Conservation (phyloP, 495 filamentous ascomycete species). For the Cercophora scortea region DNA sequence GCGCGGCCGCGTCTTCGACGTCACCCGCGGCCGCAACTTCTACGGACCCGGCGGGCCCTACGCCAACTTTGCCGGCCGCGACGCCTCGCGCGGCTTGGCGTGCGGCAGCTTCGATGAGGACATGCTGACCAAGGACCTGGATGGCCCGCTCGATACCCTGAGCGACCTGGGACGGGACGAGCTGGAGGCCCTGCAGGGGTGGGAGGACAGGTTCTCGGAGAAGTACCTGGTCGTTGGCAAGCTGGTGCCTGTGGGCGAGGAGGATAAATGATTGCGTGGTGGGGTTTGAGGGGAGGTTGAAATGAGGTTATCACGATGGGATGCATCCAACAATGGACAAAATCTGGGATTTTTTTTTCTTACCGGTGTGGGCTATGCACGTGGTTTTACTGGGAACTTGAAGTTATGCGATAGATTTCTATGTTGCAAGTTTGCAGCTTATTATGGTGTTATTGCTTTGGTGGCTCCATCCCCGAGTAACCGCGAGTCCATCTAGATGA, state of each 20-base stretch:
- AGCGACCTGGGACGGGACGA: conserved; percentile 67
- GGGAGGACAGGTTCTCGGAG: conserved; percentile 87
- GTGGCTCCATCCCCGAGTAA: too few relatives aligned
- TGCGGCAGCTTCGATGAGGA: conserved; percentile 91
- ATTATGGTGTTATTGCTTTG: too few relatives aligned
- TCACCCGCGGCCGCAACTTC: conserved; percentile 76
- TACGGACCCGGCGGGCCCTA: conserved; percentile 92
- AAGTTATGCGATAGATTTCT: too few relatives aligned
- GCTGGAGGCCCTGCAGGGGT: conserved; percentile 73
- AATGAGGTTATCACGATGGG: too few relatives aligned
- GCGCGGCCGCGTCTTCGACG: conserved; percentile 80
- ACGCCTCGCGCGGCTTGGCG: conserved; percentile 85
- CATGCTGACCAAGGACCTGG: conserved; percentile 89
- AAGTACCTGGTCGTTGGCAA: conserved; percentile 95
- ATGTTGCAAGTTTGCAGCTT: too few relatives aligned
- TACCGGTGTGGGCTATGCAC: too few relatives aligned
- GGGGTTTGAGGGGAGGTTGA: too few relatives aligned
- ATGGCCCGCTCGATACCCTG: conserved; percentile 77
- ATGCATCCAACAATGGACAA: too few relatives aligned
- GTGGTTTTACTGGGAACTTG: too few relatives aligned
- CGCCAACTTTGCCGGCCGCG: conserved; percentile 88
- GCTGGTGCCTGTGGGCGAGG: conserved; percentile 52
- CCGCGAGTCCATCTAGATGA: too few relatives aligned
- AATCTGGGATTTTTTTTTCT: too few relatives aligned
- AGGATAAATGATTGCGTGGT: conserved; percentile 9